phyloP scores from a whole-genome alignment of 345 rosid species.

The Ceriops decandra region DNA sequence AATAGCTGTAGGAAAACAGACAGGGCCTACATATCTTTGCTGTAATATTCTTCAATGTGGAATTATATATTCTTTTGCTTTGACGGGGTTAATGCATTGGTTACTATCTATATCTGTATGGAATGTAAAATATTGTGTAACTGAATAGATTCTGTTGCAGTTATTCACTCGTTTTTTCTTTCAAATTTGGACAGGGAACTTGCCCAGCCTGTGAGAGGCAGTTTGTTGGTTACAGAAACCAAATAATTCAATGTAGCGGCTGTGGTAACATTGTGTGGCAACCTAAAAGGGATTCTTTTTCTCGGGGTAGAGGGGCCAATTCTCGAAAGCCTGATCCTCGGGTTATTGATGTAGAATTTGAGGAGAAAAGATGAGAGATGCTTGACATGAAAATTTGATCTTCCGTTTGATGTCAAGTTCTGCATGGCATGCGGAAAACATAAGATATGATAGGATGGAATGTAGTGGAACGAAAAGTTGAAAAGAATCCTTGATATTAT shows the following conservation, averaged over 20 bases:
- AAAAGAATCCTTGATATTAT: too few relatives aligned
- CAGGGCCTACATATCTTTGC: not conserved
- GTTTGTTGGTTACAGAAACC: conserved; percentile 81
- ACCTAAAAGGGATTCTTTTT: conserved; percentile 68
- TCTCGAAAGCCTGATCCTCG: conserved; percentile 49
- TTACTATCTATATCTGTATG: not conserved
- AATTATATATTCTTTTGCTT: not conserved
- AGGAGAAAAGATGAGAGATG: conserved; percentile 56
- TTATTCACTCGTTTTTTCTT: not conserved
- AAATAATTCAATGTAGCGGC: conserved; percentile 60
- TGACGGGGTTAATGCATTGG: not conserved
- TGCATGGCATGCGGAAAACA: too few relatives aligned
- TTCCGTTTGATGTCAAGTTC: too few relatives aligned
- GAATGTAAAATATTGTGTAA: too few relatives aligned
- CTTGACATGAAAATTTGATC: not conserved
- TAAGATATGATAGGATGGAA: too few relatives aligned
- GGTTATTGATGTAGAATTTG: conserved; percentile 85
- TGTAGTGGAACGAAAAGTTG: too few relatives aligned
- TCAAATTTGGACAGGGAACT: conserved; percentile 51
- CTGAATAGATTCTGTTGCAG: too few relatives aligned
- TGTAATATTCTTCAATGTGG: not conserved
- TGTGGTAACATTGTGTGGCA: conserved; percentile 97
- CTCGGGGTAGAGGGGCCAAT: conserved; percentile 36
- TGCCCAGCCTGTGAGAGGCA: conserved; percentile 92
- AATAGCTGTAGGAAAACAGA: not conserved